phyloP scores from a whole-genome alignment of 345 rosid species.

The Atalantia buxifolia region DNA sequence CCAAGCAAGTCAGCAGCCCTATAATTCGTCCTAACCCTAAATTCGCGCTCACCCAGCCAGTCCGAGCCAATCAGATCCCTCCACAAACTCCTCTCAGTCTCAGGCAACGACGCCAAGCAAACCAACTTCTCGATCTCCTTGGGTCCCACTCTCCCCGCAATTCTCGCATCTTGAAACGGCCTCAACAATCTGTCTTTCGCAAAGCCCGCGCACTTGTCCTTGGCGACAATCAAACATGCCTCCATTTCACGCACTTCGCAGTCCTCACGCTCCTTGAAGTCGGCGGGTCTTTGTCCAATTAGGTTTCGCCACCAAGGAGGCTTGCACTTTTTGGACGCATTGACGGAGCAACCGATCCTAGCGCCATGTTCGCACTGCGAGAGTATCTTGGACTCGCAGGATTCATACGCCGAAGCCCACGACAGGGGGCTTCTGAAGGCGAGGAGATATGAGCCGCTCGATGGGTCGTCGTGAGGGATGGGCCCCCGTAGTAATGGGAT shows the following conservation, averaged over 20 bases:
- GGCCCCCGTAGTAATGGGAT: conserved; percentile 76
- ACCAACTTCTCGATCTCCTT: conserved; percentile 34
- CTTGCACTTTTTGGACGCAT: conserved; percentile 68
- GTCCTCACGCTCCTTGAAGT: conserved; percentile 57
- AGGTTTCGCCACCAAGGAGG: conserved; percentile 76
- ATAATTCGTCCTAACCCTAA: conserved; percentile 26
- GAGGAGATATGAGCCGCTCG: conserved; percentile 48
- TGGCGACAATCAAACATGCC: conserved; percentile 54
- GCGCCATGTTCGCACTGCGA: conserved; percentile 80
- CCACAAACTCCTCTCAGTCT: conserved; percentile 28
- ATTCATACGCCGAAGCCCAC: conserved; percentile 55
- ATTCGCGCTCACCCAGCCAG: conserved; percentile 8
- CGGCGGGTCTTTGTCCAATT: conserved; percentile 26
- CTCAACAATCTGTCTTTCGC: conserved; percentile 53
- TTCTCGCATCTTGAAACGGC: conserved; percentile 66
- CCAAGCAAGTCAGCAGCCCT: conserved; percentile 48
- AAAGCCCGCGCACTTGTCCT: conserved; percentile 59
- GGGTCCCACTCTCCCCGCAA: conserved; percentile 31
- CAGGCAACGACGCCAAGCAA: conserved; percentile 44
- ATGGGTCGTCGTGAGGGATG: conserved; percentile 33
- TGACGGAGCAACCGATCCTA: conserved; percentile 77
- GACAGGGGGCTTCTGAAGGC: conserved; percentile 61
- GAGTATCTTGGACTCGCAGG: conserved; percentile 41
- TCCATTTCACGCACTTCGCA: conserved; percentile 81
- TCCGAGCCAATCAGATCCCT: conserved; percentile 24